Percentiles rank a stretch among this genome's conserved stretches.
These are phyloP conservation scores for Solanum hybrid DNA, from an alignment of 305 asterid genomes.

Conservation along the genomic window DNA sequence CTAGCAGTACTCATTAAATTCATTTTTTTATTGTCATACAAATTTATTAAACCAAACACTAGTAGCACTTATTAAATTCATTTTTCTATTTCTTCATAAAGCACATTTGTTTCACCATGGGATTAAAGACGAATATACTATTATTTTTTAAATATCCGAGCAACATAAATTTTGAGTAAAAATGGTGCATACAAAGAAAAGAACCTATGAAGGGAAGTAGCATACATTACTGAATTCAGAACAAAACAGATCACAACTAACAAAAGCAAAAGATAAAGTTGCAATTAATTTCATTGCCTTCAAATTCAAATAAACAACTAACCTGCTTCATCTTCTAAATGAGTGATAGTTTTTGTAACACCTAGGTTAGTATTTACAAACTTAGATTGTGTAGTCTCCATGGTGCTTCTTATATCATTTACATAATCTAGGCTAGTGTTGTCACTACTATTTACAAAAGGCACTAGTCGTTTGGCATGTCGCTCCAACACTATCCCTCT, in stretches of 20 bases:
- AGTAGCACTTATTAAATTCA: background rate
- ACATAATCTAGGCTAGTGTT: conserved; percentile 34
- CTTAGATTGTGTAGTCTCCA: conserved; percentile 26
- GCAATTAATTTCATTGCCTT: conserved; percentile 30
- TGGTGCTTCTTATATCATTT: conserved; percentile 34
- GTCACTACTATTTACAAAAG: background rate
- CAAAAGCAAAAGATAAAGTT: background rate
- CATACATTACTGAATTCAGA: background rate
- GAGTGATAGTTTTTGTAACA: conserved; percentile 32
- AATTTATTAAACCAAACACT: background rate
- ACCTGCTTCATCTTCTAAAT: conserved; percentile 20
- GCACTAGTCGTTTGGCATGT: conserved; percentile 21
- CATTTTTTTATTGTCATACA: background rate
- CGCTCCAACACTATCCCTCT: conserved; percentile 30
- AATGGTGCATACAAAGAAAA: background rate
- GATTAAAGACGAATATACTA: background rate
- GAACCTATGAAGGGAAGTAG: background rate
- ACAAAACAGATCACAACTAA: background rate
- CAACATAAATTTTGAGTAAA: background rate
- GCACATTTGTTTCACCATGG: background rate
- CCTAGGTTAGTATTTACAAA: conserved; percentile 41
- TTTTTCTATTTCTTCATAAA: background rate
- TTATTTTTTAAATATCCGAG: background rate
- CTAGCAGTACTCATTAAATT: background rate
- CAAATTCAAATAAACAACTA: conserved; percentile 21